Conservation (phyloP, 495 filamentous ascomycete species). For the Aspergillus cristatus region DNA sequence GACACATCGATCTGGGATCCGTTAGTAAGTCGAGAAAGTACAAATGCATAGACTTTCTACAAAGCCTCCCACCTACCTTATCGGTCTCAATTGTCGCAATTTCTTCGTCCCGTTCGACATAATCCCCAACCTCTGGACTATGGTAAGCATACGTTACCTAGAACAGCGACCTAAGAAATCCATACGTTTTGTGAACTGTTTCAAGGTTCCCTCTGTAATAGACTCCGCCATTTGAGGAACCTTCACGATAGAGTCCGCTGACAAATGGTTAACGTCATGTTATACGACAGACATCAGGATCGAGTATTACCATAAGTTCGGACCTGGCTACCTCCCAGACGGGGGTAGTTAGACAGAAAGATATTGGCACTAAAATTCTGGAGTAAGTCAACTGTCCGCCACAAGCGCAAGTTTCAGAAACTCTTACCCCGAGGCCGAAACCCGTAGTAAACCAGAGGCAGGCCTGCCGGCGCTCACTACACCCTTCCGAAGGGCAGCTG, state of each 20-base stretch:
- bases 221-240: slow-evolving; percentile 98
- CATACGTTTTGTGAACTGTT: slow-evolving; percentile 82
- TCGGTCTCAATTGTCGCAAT: slow-evolving; percentile 99
- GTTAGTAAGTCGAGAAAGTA: slow-evolving; percentile 5
- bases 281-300: background rate
- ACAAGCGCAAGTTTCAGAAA: background rate
- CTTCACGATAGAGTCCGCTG: slow-evolving; percentile 77
- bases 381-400: background rate
- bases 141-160: slow-evolving; percentile 13
- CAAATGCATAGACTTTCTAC: background rate
- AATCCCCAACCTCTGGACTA: slow-evolving; percentile 72
- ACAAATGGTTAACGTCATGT: slow-evolving; percentile 1
- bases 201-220: slow-evolving; percentile 94
- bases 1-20: slow-evolving; percentile 74
- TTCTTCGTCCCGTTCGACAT: slow-evolving; percentile 91
- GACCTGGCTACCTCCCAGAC: slow-evolving; percentile 26
- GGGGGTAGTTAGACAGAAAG: slow-evolving; percentile 16
- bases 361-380: slow-evolving; percentile 16
- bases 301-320: slow-evolving; percentile 28
- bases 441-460: slow-evolving; percentile 21
- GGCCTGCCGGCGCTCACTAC: background rate
- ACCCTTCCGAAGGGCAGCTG: slow-evolving; percentile 4
- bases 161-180: slow-evolving; percentile 6
- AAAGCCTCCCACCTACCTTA: slow-evolving; percentile 54
- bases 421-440: slow-evolving; percentile 20